Conservation (phyloP, 2,329 filamentous ascomycete species). For the Penicillium aurantiogriseum region DNA sequence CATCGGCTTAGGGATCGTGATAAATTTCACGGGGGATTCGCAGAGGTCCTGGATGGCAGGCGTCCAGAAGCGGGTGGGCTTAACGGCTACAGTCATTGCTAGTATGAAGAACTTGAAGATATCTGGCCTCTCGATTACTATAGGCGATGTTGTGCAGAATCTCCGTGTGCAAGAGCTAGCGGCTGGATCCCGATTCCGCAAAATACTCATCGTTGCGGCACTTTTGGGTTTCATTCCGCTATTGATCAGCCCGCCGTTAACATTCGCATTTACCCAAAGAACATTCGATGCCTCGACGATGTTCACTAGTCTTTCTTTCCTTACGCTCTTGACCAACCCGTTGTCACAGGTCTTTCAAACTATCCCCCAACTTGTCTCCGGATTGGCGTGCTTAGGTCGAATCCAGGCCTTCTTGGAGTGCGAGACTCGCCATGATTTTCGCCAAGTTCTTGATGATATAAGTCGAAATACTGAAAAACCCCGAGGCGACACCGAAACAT, state of each 20-base stretch:
- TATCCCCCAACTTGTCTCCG: neutral
- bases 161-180: neutral
- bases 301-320: neutral
- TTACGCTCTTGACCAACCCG: neutral
- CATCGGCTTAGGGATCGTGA: neutral
- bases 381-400: neutral
- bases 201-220: neutral
- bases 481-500: accelerated
- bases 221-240: neutral
- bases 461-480: neutral
- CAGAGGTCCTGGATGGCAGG: neutral
- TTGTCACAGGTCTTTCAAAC: neutral
- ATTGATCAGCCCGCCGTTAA: neutral
- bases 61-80: neutral
- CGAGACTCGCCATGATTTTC: neutral
- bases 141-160: neutral
- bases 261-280: neutral
- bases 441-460: neutral
- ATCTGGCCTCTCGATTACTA: neutral
- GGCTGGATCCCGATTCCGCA: neutral
- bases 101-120: neutral
- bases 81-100: neutral
- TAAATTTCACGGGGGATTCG: neutral
- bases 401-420: neutral
- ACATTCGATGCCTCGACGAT: neutral